These are phyloP conservation scores for Starmerella sp. DNA, from an alignment of 805 yeast species.

Conservation along the genomic window DNA sequence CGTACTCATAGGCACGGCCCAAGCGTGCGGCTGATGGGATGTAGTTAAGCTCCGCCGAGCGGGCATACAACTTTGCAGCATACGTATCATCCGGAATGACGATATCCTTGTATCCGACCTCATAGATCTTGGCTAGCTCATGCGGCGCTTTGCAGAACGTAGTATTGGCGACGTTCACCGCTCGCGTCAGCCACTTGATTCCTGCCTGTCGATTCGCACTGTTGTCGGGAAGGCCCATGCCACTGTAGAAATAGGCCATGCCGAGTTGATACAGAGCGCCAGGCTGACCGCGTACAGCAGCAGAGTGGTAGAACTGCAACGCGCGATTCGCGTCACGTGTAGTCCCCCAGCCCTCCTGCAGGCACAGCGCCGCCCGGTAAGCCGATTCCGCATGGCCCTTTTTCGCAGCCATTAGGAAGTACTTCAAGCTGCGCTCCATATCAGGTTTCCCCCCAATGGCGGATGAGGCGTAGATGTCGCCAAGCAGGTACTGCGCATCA, in stretches of 20 bases:
- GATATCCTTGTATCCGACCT: constrained; percentile 74
- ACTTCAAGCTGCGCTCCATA: constrained; percentile 57
- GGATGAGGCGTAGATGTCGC: constrained; percentile 80
- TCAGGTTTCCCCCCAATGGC: constrained; percentile 65
- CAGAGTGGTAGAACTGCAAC: constrained; percentile 67
- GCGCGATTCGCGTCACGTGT: constrained; percentile 80
- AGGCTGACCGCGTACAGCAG: constrained; percentile 85
- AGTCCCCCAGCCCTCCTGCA: constrained; percentile 89
- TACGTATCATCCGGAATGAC: constrained; percentile 73
- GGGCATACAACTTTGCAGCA: constrained; percentile 74
- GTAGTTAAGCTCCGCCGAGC: constrained; percentile 82
- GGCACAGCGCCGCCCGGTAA: constrained; percentile 81
- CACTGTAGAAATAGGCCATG: constrained; percentile 66
- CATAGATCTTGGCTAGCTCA: constrained; percentile 77
- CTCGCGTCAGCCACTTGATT: constrained; percentile 84
- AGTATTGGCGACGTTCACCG: constrained; percentile 73
- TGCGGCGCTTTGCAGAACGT: constrained; percentile 87
- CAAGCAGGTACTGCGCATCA: constrained; percentile 86
- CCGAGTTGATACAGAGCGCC: constrained; percentile 96
- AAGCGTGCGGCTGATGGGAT: constrained; percentile 65
- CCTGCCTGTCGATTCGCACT: constrained; percentile 70
- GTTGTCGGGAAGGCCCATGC: constrained; percentile 65
- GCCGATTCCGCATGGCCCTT: constrained; percentile 88
- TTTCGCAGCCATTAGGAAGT: constrained; percentile 85
- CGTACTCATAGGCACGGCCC: constrained; percentile 78